Evolutionary conservation across 2,329 filamentous ascomycete genomes (phyloP), one percentile per base, ranked within the genome.

Genomic region (Fusarium poae): DNA sequence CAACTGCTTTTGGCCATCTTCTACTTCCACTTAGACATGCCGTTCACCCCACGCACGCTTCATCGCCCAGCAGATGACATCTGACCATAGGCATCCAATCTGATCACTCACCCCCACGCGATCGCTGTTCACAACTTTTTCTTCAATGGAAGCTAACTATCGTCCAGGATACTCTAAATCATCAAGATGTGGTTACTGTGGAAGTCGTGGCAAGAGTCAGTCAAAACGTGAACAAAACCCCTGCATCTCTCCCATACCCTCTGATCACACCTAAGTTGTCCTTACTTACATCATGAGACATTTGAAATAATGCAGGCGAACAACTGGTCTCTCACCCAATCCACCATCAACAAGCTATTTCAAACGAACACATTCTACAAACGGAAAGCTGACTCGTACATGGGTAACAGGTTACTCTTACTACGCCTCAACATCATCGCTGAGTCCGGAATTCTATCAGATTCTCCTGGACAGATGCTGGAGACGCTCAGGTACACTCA

Each of bases 381-480:
- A 60, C 44, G 44, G 48, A 57, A 68, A 52, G 56, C 73, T 77
- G 60, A 77, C 69, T 53, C 43, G 20, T 63, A 43, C 34, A 39
- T 73, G 70, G 68, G 69, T 61, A 57, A 67, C 73, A 93, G 92
- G 91, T 73, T 91, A 86, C 74, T 91, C 89, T 29, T 94, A 93
- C 79, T 94, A 92, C 80, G 87, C 87, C 37, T 83, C 83, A 50
- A 84, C 91, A 50, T 84, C 83, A 44, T 86, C 83, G 25, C 78
- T 95, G 73, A 89, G 84, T 46, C 84, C 89, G 8, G 79, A 82
- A 2, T 88, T 92, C 73, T 96, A 96, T 73, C 91, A 95, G 77
- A 81, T 77, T 43, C 82, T 96, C 37, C 81, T 95, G 44, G 88
- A 94, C 77, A 87, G 91, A 68, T 92, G 90, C 65, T 96, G 92